Percentiles rank a stretch among this genome's conserved stretches.
These are phyloP conservation scores for Dryas drummondii DNA, from an alignment of 306 rosid species.

Conservation along the genomic window DNA sequence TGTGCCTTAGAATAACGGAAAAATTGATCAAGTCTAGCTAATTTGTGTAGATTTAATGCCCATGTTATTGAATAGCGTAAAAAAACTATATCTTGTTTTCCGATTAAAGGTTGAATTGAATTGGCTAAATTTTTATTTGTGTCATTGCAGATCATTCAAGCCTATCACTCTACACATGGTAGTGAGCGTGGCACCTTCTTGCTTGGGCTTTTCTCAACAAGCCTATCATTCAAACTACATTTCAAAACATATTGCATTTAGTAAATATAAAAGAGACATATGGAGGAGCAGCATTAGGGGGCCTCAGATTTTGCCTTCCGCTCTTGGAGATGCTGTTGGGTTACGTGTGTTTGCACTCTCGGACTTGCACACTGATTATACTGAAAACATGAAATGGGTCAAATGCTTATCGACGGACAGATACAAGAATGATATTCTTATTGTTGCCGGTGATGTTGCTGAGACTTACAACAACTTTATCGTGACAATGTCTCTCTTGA, in stretches of 20 bases:
- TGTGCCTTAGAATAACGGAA: no score
- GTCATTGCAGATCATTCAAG: slow-evolving; percentile 32
- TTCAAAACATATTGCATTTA: slow-evolving; percentile 33
- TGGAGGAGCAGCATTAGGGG: slow-evolving; percentile 41
- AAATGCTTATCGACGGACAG: slow-evolving; percentile 41
- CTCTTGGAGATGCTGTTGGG: slow-evolving; percentile 39
- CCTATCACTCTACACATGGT: slow-evolving; percentile 40
- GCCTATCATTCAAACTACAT: slow-evolving; percentile 31
- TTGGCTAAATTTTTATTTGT: slow-evolving; percentile 25
- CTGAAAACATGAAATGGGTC: slow-evolving; percentile 82
- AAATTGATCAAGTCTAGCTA: neutral
- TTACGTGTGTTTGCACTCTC: slow-evolving; percentile 69
- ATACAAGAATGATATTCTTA: slow-evolving; percentile 60
- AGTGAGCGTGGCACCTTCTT: slow-evolving; percentile 39
- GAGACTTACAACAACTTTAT: slow-evolving; percentile 61
- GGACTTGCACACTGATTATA: slow-evolving; percentile 83
- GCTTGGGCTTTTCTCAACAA: slow-evolving; percentile 37
- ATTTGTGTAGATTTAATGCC: neutral
- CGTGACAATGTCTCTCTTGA: slow-evolving; percentile 69
- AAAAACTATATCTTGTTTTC: slow-evolving; percentile 16
- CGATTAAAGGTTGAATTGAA: slow-evolving; percentile 11
- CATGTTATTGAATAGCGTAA: neutral
- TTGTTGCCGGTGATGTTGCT: slow-evolving; percentile 86
- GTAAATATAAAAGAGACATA: slow-evolving; percentile 32
- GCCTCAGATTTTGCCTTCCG: slow-evolving; percentile 49